Percentiles rank a stretch among this genome's conserved stretches.
These are phyloP conservation scores for Lophiostoma macrostomum DNA, from an alignment of 495 filamentous ascomycete genomes.

Conservation along the genomic window DNA sequence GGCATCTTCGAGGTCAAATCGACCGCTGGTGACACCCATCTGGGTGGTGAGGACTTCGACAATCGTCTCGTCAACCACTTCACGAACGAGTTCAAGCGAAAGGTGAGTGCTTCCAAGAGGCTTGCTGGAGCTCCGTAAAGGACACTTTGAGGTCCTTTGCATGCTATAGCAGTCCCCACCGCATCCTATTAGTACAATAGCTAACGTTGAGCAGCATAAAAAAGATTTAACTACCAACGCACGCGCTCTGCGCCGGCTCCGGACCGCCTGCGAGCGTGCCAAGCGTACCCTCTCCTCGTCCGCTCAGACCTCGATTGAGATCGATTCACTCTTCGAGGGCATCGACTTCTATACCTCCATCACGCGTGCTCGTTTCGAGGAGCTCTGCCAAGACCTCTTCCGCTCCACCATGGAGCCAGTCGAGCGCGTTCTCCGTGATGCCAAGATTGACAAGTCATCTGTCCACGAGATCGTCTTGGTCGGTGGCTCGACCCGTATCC, in stretches of 20 bases:
- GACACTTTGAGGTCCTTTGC: too few species aligned
- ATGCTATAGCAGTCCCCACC: too few species aligned
- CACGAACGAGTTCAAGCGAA: slow-evolving; percentile 87
- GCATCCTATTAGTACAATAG: too few species aligned
- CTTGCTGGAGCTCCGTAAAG: too few species aligned
- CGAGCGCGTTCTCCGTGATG: slow-evolving; percentile 96
- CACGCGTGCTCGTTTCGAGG: slow-evolving; percentile 99
- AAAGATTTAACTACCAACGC: slow-evolving; percentile 80
- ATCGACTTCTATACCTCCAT: slow-evolving; percentile 98
- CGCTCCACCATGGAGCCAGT: slow-evolving; percentile 94
- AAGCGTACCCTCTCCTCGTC: slow-evolving; percentile 97
- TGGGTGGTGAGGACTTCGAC: slow-evolving; percentile 99
- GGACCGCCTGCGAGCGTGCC: slow-evolving; percentile 98
- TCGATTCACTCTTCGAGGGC: slow-evolving; percentile 97
- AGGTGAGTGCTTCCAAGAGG: too few species aligned
- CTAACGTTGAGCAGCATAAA: slow-evolving; percentile 32
- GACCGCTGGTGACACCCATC: slow-evolving; percentile 97
- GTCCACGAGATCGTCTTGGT: slow-evolving; percentile 98
- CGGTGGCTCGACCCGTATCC: slow-evolving; percentile 98
- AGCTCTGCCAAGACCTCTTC: slow-evolving; percentile 97
- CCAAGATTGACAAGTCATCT: slow-evolving; percentile 87
- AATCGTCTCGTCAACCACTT: slow-evolving; percentile 97
- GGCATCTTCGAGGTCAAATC: slow-evolving; percentile 99
- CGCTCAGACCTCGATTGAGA: slow-evolving; percentile 96
- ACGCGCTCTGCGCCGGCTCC: slow-evolving; percentile 94